These are phyloP conservation scores for Themeda triandra DNA, from an alignment of 176 grass and related monocot species.

Conservation along the genomic window DNA sequence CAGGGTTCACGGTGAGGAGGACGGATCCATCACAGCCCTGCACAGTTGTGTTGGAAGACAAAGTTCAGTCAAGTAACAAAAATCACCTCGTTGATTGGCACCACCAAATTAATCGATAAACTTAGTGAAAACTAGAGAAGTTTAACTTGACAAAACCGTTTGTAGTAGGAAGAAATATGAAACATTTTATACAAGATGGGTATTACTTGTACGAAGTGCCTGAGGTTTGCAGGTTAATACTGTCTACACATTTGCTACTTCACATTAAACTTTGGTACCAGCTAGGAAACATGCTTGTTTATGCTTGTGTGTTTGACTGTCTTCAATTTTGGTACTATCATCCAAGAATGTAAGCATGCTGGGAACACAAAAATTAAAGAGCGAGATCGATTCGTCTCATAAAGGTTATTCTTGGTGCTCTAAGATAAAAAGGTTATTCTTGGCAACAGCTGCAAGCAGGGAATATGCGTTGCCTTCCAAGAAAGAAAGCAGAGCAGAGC, in stretches of 20 bases:
- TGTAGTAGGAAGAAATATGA: too few relatives aligned
- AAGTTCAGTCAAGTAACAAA: background rate
- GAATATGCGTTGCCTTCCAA: slow-evolving; percentile 29
- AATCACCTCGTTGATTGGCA: background rate
- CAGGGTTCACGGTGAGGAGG: slow-evolving; percentile 29
- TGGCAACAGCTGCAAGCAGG: background rate
- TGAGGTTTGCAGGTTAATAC: too few relatives aligned
- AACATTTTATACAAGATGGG: too few relatives aligned
- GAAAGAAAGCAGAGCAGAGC: background rate
- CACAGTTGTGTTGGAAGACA: background rate
- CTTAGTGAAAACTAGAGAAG: background rate
- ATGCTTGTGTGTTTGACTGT: background rate
- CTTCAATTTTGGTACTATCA: background rate
- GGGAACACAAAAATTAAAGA: background rate
- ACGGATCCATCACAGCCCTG: slow-evolving; percentile 58
- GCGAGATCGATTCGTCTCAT: background rate
- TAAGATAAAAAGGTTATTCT: background rate
- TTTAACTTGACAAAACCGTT: background rate
- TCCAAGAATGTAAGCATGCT: background rate
- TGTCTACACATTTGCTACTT: too few relatives aligned
- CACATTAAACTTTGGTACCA: too few relatives aligned
- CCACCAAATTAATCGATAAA: background rate
- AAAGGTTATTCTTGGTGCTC: background rate
- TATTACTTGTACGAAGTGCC: too few relatives aligned
- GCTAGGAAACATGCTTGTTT: background rate